Evolutionary conservation across 371 early-diverging fungal species (phyloP).

Genomic region (Mortierella sp.): DNA sequence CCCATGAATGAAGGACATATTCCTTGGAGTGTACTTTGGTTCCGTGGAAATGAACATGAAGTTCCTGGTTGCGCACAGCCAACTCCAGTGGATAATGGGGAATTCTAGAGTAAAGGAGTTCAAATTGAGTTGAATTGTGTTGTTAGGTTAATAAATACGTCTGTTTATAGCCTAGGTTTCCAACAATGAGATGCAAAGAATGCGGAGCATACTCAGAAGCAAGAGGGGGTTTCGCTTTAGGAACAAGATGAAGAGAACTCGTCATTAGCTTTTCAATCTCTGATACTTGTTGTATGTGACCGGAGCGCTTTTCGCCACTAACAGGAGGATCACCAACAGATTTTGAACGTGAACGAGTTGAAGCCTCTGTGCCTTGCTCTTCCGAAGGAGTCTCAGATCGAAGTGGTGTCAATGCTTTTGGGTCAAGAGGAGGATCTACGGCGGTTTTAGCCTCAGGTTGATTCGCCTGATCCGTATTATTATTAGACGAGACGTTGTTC

Average conservation of each 20-base stretch:
- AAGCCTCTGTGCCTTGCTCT: not conserved
- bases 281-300: constrained; percentile 35
- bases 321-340: constrained; percentile 11
- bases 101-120: constrained; percentile 18
- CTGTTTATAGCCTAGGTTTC: not conserved
- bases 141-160: not conserved
- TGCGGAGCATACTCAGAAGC: constrained; percentile 36
- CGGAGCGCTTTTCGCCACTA: constrained; percentile 11
- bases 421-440: not conserved
- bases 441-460: not conserved
- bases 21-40: constrained; percentile 53
- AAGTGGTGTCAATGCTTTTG: not conserved
- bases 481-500: not conserved
- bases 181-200: not conserved
- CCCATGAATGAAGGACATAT: constrained; percentile 57
- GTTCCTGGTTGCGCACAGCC: constrained; percentile 49
- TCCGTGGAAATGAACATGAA: constrained; percentile 50
- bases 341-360: constrained; percentile 11
- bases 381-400: not conserved
- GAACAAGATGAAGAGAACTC: constrained; percentile 51
- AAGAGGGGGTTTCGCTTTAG: constrained; percentile 26
- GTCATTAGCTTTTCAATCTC: constrained; percentile 54
- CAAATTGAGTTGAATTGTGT: not conserved
- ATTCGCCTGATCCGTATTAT: constrained; percentile 8
- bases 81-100: constrained; percentile 53